Evolutionary conservation across 768 basidiomycete species (phyloP).

Genomic region (button mushroom (Agaricus bisporus)): DNA sequence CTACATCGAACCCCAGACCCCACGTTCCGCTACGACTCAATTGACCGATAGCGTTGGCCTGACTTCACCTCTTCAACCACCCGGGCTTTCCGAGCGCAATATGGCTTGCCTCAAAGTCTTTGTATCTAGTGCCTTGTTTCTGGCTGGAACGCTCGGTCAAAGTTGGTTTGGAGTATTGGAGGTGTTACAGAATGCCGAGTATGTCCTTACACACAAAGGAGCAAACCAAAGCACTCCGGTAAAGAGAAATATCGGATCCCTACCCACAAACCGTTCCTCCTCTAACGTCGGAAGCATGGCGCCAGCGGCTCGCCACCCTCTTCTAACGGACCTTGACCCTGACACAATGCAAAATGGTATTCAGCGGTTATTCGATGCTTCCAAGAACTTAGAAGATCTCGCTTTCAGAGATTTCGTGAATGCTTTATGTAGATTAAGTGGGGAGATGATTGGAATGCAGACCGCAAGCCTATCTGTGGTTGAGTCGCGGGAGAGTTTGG

Average conservation of each 20-base stretch:
- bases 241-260: constrained; percentile 21
- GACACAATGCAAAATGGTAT: constrained; percentile 72
- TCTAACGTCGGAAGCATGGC: constrained; percentile 22
- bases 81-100: constrained; percentile 84
- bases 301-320: constrained; percentile 40
- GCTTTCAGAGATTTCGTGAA: constrained; percentile 74
- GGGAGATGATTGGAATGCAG: constrained; percentile 92
- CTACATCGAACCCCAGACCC: constrained; percentile 44
- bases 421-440: constrained; percentile 80
- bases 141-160: constrained; percentile 81
- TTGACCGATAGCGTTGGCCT: constrained; percentile 69
- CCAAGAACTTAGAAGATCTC: constrained; percentile 74
- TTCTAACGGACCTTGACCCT: constrained; percentile 67
- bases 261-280: constrained; percentile 30
- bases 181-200: constrained; percentile 90
- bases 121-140: constrained; percentile 67
- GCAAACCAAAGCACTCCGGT: constrained; percentile 23
- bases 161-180: constrained; percentile 93
- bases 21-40: constrained; percentile 48
- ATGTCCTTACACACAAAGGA: constrained; percentile 70
- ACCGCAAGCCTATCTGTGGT: constrained; percentile 33
- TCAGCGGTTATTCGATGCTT: constrained; percentile 81
- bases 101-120: constrained; percentile 85
- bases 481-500: constrained; percentile 30
- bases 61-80: constrained; percentile 42